Evolutionary conservation across 805 yeast species (phyloP).

Genomic region (Suhomyces xylopsoci): DNA sequence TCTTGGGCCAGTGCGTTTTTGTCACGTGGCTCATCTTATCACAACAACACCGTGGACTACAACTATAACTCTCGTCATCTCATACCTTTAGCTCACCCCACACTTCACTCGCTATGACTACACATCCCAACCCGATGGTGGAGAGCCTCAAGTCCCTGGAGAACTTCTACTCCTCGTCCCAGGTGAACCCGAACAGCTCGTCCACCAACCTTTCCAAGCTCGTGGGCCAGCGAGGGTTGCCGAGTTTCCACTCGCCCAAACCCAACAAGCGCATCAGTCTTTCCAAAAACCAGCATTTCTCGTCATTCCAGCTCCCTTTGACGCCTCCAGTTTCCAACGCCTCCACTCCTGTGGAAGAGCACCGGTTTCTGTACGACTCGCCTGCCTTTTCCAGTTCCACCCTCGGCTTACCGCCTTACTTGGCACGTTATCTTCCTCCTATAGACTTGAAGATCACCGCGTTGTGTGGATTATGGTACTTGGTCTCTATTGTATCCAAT

Average conservation of each 20-base stretch:
- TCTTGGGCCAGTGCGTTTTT: background rate
- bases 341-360: conserved; percentile 30
- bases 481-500: conserved; percentile 73
- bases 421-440: conserved; percentile 18
- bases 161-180: conserved; percentile 10
- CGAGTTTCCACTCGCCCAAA: conserved; percentile 16
- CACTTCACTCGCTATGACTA: background rate
- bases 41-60: background rate
- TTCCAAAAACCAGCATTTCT: conserved; percentile 10
- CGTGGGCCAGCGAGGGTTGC: conserved; percentile 4
- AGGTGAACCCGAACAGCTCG: conserved; percentile 37
- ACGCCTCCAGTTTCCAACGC: conserved; percentile 36
- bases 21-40: background rate
- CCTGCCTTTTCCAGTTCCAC: background rate
- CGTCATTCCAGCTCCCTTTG: conserved; percentile 21
- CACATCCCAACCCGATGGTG: background rate
- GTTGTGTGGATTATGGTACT: conserved; percentile 77
- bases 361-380: background rate
- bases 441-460: conserved; percentile 20
- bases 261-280: conserved; percentile 14
- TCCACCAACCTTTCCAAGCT: conserved; percentile 30
- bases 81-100: background rate
- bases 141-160: background rate
- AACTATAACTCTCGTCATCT: background rate
- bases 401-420: background rate